Conservation (phyloP, 345 rosid genomes). For the Erodium maritimum region DNA sequence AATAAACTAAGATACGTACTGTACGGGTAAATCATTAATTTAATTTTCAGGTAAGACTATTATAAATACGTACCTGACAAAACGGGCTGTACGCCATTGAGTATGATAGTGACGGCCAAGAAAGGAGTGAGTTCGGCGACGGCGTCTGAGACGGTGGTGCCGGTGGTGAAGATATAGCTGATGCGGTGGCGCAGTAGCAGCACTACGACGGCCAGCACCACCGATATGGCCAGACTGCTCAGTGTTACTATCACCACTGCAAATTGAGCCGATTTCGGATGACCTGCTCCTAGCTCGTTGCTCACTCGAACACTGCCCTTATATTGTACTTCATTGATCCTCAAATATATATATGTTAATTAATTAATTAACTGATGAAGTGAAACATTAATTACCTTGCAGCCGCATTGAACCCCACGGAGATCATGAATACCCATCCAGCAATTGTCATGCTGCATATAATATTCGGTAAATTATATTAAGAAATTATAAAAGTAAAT, state of each 20-base stretch:
- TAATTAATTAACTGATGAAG: neutral
- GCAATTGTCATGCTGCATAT: constrained; percentile 46
- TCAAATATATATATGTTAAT: neutral
- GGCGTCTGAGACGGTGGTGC: constrained; percentile 37
- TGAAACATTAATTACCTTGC: constrained; percentile 57
- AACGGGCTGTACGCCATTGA: constrained; percentile 62
- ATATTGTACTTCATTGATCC: no score
- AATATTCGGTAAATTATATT: no score
- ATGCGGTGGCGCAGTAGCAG: constrained; percentile 29
- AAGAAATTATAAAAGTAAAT: no score
- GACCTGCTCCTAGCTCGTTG: constrained; percentile 50
- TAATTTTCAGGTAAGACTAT: no score
- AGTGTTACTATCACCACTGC: constrained; percentile 32
- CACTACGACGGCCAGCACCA: constrained; percentile 25
- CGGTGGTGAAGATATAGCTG: constrained; percentile 43
- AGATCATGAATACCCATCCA: constrained; percentile 50
- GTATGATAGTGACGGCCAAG: constrained; percentile 37
- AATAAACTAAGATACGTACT: no score
- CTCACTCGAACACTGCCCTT: constrained; percentile 43
- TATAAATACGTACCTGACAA: no score
- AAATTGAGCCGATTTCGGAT: constrained; percentile 47
- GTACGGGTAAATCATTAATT: no score
- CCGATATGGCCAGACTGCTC: constrained; percentile 26
- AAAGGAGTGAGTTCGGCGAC: constrained; percentile 46
- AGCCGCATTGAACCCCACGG: constrained; percentile 70